phyloP scores from a whole-genome alignment of 2,329 filamentous ascomycete species.

The Fusarium agapanthi region DNA sequence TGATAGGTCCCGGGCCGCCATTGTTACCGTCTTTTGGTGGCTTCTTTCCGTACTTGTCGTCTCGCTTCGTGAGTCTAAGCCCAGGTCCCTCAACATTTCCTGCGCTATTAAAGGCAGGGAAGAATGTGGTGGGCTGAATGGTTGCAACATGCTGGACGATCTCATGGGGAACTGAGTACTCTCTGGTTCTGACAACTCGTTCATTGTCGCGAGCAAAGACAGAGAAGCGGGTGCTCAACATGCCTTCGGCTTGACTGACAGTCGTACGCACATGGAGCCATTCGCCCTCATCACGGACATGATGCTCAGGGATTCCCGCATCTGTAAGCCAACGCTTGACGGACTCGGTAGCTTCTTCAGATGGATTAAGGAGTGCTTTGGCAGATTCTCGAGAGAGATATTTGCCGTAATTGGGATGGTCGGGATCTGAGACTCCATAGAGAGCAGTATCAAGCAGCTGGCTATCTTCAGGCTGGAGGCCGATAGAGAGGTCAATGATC shows the following conservation, averaged over 20 bases:
- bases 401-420: conserved; percentile 56
- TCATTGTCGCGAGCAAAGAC: conserved; percentile 50
- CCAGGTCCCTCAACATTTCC: background rate
- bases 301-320: conserved; percentile 48
- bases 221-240: conserved; percentile 58
- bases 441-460: conserved; percentile 54
- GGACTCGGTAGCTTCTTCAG: conserved; percentile 47
- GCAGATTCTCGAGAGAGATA: conserved; percentile 60
- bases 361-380: conserved; percentile 58
- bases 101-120: conserved; percentile 5
- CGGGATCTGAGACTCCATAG: conserved; percentile 59
- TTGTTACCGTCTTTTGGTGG: conserved; percentile 17
- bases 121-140: conserved; percentile 58
- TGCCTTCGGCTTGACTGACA: conserved; percentile 51
- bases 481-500: conserved; percentile 44
- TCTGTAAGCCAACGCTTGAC: conserved; percentile 57
- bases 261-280: conserved; percentile 55
- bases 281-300: conserved; percentile 48
- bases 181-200: conserved; percentile 51
- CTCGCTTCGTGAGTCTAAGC: background rate
- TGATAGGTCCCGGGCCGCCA: conserved; percentile 2
- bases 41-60: background rate
- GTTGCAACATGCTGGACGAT: conserved; percentile 50
- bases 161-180: conserved; percentile 51
- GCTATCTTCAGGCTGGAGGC: conserved; percentile 38